Percentiles rank a stretch among this genome's conserved stretches.
Evolutionary conservation across 106 monocot genomes (phyloP).

Genomic region (Chionographis japonica): DNA sequence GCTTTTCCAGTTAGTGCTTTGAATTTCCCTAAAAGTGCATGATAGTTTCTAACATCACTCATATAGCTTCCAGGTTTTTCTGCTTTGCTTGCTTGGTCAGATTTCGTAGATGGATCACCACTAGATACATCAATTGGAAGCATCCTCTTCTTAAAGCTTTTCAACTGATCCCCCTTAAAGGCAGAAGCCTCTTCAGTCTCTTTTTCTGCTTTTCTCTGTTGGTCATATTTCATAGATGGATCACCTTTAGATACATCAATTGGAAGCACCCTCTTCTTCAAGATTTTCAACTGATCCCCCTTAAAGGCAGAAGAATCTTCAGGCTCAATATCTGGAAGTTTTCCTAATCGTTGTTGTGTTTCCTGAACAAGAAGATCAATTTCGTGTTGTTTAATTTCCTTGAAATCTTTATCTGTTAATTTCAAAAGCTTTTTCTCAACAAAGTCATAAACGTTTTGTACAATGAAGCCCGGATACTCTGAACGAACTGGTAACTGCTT

Average conservation of each 20-base stretch:
- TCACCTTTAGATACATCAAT: no score
- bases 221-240: no score
- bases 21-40: slow-evolving; percentile 47
- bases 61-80: slow-evolving; percentile 68
- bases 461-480: slow-evolving; percentile 81
- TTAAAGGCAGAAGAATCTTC: slow-evolving; percentile 17
- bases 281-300: no score
- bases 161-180: slow-evolving; percentile 22
- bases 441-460: slow-evolving; percentile 87
- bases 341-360: slow-evolving; percentile 68
- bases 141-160: slow-evolving; percentile 48
- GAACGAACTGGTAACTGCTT: slow-evolving; percentile 77
- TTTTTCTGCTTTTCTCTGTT: no score
- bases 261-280: no score
- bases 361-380: slow-evolving; percentile 73
- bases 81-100: slow-evolving; percentile 33
- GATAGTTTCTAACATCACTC: slow-evolving; percentile 43
- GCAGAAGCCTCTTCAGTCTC: not conserved
- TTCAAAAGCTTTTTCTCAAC: slow-evolving; percentile 79
- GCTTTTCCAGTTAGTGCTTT: slow-evolving; percentile 67
- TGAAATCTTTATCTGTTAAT: slow-evolving; percentile 89
- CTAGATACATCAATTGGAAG: slow-evolving; percentile 50
- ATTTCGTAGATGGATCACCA: slow-evolving; percentile 28
- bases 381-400: slow-evolving; percentile 82
- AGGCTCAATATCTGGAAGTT: slow-evolving; percentile 66